phyloP scores from a whole-genome alignment of 73 alveolate species.

The Tetrahymena borealis region DNA sequence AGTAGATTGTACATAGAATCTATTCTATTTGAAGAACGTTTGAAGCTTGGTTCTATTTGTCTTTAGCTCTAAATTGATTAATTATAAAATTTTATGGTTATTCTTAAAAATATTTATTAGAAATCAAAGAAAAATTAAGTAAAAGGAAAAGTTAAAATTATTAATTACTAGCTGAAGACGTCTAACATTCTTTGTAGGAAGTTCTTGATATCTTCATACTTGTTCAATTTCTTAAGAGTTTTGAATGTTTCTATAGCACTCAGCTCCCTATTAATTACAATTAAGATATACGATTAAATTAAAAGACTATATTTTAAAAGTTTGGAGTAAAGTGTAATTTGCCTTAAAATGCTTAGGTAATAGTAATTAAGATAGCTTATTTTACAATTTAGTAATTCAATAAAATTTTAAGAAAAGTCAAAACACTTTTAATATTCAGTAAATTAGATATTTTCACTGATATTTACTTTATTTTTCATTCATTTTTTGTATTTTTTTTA shows the following conservation, averaged over 20 bases:
- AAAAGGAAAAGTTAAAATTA: not conserved
- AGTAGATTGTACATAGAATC: not conserved
- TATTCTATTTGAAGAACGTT: not conserved
- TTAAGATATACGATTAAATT: too few species aligned
- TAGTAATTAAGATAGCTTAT: not conserved
- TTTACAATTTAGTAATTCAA: not conserved
- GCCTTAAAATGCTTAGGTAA: not conserved
- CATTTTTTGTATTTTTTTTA: too few species aligned
- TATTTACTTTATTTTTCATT: too few species aligned
- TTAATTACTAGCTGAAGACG: not conserved
- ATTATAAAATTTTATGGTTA: not conserved
- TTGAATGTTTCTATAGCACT: conserved; percentile 16
- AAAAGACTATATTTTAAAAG: too few species aligned
- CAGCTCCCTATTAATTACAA: conserved; percentile 16
- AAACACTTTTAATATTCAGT: too few species aligned
- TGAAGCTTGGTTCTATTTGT: not conserved
- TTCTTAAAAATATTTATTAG: not conserved
- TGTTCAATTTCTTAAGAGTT: conserved; percentile 17
- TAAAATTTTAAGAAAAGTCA: not conserved
- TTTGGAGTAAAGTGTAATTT: not conserved
- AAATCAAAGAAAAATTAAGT: too few species aligned
- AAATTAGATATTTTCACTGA: too few species aligned
- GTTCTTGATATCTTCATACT: conserved; percentile 27
- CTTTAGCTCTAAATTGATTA: not conserved
- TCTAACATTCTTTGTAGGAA: conserved; percentile 30